Conservation (phyloP, 2,329 filamentous ascomycete species). For the Talaromyces pinophilus region DNA sequence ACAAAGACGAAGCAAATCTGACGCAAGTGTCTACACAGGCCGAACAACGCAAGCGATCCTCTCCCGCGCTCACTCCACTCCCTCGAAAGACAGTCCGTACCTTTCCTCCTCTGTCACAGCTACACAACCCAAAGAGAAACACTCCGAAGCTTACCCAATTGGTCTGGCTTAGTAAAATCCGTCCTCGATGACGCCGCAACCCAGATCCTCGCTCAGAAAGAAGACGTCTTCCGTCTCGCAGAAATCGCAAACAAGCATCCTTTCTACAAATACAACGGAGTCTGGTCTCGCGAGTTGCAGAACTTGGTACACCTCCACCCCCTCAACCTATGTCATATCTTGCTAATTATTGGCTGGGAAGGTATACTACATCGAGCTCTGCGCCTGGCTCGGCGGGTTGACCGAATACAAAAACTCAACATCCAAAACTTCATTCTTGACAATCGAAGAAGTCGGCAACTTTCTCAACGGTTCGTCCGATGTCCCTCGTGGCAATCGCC, state of each 20-base stretch:
- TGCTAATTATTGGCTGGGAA: slow-evolving; percentile 30
- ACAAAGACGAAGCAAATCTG: neutral
- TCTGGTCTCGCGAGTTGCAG: slow-evolving; percentile 84
- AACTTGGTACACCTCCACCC: slow-evolving; percentile 60
- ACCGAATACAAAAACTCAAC: slow-evolving; percentile 50
- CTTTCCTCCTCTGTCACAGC: neutral
- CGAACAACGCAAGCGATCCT: slow-evolving; percentile 79
- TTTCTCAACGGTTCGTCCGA: slow-evolving; percentile 66
- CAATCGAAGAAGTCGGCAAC: slow-evolving; percentile 81
- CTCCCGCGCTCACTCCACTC: slow-evolving; percentile 86
- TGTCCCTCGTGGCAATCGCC: neutral
- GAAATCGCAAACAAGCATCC: slow-evolving; percentile 78
- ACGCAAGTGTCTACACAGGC: slow-evolving; percentile 48
- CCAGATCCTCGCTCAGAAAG: slow-evolving; percentile 70
- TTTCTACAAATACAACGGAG: slow-evolving; percentile 95
- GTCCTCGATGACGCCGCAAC: slow-evolving; percentile 70
- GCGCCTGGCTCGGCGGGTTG: slow-evolving; percentile 79
- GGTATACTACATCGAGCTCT: slow-evolving; percentile 61
- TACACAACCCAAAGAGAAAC: neutral
- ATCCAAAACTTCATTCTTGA: slow-evolving; percentile 68
- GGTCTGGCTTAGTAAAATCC: slow-evolving; percentile 57
- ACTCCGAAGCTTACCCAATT: neutral
- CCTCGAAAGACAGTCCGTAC: slow-evolving; percentile 62
- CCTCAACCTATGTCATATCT: neutral
- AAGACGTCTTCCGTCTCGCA: slow-evolving; percentile 69